These are phyloP conservation scores for Phyllosticta paracitricarpa DNA, from an alignment of 2,329 filamentous ascomycete genomes.

Conservation along the genomic window DNA sequence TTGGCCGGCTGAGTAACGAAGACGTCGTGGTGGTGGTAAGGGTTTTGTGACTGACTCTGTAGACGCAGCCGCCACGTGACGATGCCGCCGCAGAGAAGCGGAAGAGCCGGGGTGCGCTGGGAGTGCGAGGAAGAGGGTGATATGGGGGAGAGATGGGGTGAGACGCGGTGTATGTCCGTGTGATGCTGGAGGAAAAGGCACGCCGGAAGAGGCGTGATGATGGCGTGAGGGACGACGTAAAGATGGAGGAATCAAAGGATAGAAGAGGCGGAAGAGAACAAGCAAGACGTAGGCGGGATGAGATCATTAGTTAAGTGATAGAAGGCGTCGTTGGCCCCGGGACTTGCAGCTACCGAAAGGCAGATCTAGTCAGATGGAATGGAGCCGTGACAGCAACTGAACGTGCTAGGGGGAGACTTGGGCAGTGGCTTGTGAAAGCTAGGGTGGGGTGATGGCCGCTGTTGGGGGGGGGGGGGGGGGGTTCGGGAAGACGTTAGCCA, in stretches of 20 bases:
- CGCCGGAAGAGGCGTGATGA: not conserved
- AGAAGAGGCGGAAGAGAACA: not conserved
- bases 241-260: not conserved
- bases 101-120: not conserved
- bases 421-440: not conserved
- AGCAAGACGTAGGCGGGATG: not conserved
- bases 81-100: not conserved
- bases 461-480: not conserved
- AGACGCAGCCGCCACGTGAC: not conserved
- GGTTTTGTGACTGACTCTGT: not conserved
- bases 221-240: not conserved
- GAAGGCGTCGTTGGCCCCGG: not conserved
- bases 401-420: not conserved
- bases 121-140: not conserved
- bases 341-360: not conserved
- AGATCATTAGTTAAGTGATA: not conserved
- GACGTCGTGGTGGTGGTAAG: not conserved
- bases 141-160: not conserved
- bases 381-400: not conserved
- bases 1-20: not conserved
- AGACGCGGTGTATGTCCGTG: not conserved
- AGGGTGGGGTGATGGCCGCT: not conserved
- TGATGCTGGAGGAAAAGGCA: not conserved
- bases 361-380: not conserved
- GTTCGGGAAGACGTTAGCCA: not conserved